phyloP scores from a whole-genome alignment of 78 protist species.

The Dictyostelium brefeldianum region DNA sequence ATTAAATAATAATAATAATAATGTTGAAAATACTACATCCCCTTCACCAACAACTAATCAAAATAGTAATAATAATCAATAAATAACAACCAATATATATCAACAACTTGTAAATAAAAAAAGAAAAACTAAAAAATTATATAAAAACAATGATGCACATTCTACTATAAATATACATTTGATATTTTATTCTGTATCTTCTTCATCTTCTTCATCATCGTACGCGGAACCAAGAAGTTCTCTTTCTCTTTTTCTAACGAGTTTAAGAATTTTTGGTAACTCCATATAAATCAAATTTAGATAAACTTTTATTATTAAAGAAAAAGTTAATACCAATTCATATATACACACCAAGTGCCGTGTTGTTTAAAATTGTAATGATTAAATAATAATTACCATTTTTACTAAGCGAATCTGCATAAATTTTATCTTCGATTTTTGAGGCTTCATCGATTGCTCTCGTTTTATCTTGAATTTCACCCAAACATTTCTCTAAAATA shows the following conservation, averaged over 20 bases:
- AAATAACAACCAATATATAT: neutral
- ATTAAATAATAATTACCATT: slow-evolving; percentile 17
- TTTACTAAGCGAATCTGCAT: slow-evolving; percentile 19
- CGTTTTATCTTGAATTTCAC: neutral
- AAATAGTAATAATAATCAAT: neutral
- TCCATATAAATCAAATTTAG: slow-evolving; percentile 29
- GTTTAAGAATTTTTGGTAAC: slow-evolving; percentile 9
- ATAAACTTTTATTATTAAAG: neutral
- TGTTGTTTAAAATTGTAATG: neutral
- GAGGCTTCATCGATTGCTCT: slow-evolving; percentile 19
- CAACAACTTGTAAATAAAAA: slow-evolving; percentile 7
- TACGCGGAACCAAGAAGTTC: neutral
- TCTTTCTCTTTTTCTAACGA: neutral
- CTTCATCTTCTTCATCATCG: neutral
- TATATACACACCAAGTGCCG: no score
- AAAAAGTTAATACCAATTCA: neutral
- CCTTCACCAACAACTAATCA: no score
- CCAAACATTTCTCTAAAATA: slow-evolving; percentile 37
- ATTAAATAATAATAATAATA: neutral
- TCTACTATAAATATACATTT: neutral
- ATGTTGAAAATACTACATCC: neutral
- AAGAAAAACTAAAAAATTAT: neutral
- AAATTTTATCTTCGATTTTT: slow-evolving; percentile 24
- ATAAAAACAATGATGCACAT: no score
- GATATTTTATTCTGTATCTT: neutral